A percentile compares a stretch with the other conserved stretches of the same genome.
Conservation (phyloP, 495 filamentous ascomycete genomes). For the Peziza echinospora region DNA sequence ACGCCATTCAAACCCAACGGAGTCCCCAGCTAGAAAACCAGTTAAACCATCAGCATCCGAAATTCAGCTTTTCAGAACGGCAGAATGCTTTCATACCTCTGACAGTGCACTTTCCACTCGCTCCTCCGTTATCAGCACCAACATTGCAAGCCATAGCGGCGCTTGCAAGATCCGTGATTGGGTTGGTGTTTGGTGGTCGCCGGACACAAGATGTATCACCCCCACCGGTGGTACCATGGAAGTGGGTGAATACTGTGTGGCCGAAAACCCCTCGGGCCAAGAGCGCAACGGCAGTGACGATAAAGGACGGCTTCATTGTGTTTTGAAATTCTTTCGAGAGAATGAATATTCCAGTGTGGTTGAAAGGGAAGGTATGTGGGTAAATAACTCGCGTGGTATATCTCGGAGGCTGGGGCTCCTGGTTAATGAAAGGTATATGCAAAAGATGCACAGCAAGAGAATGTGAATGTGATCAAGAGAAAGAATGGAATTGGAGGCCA, state of each 20-base stretch:
- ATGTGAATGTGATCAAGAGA: too few species aligned
- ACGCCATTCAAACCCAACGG: conserved; percentile 14
- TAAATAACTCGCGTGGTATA: too few species aligned
- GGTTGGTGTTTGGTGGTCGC: conserved; percentile 22
- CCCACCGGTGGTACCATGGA: conserved; percentile 14
- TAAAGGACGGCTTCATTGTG: too few species aligned
- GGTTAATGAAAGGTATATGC: too few species aligned
- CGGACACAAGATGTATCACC: conserved; percentile 8
- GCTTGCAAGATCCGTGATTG: conserved; percentile 31
- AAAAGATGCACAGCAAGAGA: too few species aligned
- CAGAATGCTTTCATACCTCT: conserved; percentile 1
- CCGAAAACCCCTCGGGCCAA: too few species aligned
- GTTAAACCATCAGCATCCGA: neutral
- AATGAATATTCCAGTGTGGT: too few species aligned
- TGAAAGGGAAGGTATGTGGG: too few species aligned
- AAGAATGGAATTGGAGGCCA: too few species aligned
- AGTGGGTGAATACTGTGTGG: conserved; percentile 8
- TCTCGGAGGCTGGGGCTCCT: too few species aligned
- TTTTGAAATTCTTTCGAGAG: too few species aligned
- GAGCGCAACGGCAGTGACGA: too few species aligned
- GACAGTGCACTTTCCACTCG: conserved; percentile 3
- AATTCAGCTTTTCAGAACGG: neutral
- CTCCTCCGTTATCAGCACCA: conserved; percentile 1
- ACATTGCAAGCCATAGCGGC: conserved; percentile 42
- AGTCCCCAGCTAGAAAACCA: conserved; percentile 6